Evolutionary conservation across 106 monocot genomes (phyloP).

Genomic region (Allium cepa): DNA sequence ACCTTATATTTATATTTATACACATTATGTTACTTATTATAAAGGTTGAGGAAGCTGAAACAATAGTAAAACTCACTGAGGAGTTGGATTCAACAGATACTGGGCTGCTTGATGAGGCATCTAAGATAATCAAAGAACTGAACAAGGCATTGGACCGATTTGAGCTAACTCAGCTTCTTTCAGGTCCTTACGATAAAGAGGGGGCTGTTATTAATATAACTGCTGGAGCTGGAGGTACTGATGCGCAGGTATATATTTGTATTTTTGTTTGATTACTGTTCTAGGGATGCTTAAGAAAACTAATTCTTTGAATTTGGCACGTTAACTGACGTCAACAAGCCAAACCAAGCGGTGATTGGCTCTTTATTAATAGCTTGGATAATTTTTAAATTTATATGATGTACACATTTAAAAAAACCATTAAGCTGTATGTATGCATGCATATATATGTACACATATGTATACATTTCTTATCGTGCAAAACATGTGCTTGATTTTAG

Average conservation of each 20-base stretch:
- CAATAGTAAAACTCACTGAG: slow-evolving; percentile 84
- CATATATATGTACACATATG: too few species aligned
- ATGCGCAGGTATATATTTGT: slow-evolving; percentile 73
- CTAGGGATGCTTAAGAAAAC: neutral
- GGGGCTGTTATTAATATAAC: slow-evolving; percentile 82
- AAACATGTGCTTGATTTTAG: too few species aligned
- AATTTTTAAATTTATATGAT: too few species aligned
- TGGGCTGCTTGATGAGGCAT: slow-evolving; percentile 81
- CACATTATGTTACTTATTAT: neutral
- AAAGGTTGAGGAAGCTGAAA: slow-evolving; percentile 95
- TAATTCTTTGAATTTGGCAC: neutral
- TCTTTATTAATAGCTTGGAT: too few species aligned
- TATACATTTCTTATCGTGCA: too few species aligned
- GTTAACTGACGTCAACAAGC: too few species aligned
- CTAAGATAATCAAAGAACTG: slow-evolving; percentile 63
- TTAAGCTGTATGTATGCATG: too few species aligned
- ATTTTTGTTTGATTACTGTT: neutral
- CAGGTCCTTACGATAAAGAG: slow-evolving; percentile 97
- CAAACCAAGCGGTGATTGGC: too few species aligned
- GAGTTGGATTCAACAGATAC: slow-evolving; percentile 84
- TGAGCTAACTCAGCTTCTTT: slow-evolving; percentile 90
- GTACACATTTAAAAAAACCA: too few species aligned
- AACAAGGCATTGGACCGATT: slow-evolving; percentile 67
- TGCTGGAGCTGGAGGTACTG: slow-evolving; percentile 98
- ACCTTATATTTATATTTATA: too few species aligned